Conservation (phyloP, 2,329 filamentous ascomycete species). For the Microsporum ferrugineum region DNA sequence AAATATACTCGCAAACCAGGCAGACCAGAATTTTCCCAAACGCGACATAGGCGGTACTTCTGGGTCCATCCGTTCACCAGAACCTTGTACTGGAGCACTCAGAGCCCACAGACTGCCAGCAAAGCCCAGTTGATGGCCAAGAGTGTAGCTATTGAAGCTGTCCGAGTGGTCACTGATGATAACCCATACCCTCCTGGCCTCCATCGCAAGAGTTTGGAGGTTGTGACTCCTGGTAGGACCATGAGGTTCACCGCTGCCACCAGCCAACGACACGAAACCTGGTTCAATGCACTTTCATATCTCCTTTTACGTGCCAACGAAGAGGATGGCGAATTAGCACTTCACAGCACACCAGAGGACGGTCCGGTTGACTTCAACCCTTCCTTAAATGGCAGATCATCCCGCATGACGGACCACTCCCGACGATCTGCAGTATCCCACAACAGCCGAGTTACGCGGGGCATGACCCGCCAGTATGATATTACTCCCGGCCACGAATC, state of each 20-base stretch:
- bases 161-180: constrained; percentile 83
- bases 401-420: constrained; percentile 41
- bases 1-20: constrained; percentile 95
- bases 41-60: constrained; percentile 89
- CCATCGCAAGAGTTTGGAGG: constrained; percentile 83
- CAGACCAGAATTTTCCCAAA: constrained; percentile 72
- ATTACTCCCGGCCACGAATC: constrained; percentile 28
- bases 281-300: constrained; percentile 96
- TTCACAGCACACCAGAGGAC: constrained; percentile 48
- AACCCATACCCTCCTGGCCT: constrained; percentile 92
- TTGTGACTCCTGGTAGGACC: constrained; percentile 75
- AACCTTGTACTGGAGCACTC: constrained; percentile 91
- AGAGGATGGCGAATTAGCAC: constrained; percentile 44
- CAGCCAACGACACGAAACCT: constrained; percentile 89
- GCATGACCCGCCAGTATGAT: constrained; percentile 45
- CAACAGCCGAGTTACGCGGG: constrained; percentile 60
- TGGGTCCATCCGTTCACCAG: constrained; percentile 98
- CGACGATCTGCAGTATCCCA: constrained; percentile 63
- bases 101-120: constrained; percentile 70
- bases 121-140: constrained; percentile 67
- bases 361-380: constrained; percentile 60
- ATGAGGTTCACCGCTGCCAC: constrained; percentile 94
- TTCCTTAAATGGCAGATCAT: constrained; percentile 47
- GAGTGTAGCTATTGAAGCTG: constrained; percentile 86
- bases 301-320: constrained; percentile 64